phyloP scores from a whole-genome alignment of 345 rosid genomes.

The Salix suchowensis region DNA sequence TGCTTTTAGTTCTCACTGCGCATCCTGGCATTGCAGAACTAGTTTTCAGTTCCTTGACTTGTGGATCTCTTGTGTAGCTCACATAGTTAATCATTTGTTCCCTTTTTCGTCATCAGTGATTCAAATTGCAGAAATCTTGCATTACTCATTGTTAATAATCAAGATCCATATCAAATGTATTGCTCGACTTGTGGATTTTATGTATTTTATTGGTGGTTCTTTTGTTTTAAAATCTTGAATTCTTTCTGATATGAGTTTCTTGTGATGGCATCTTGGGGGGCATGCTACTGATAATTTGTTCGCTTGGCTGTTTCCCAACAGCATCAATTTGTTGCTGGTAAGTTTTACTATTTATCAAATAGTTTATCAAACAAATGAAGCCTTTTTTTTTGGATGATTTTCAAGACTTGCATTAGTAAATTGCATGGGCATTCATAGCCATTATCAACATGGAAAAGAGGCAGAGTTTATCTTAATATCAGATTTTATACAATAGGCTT shows the following conservation, averaged over 20 bases:
- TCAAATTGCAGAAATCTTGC: background rate
- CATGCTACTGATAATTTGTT: conserved; percentile 17
- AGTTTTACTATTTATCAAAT: conserved; percentile 22
- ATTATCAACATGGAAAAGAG: background rate
- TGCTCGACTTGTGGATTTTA: background rate
- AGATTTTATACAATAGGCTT: background rate
- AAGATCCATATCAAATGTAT: background rate
- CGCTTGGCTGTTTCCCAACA: conserved; percentile 35
- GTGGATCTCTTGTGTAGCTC: background rate
- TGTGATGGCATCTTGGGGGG: conserved; percentile 32
- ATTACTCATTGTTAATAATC: background rate
- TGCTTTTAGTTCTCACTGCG: background rate
- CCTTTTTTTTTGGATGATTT: background rate
- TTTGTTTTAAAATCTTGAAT: conserved; percentile 2
- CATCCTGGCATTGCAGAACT: background rate
- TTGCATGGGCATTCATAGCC: background rate
- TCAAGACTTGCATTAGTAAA: background rate
- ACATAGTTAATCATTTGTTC: background rate
- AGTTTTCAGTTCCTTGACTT: background rate
- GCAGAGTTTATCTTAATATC: background rate
- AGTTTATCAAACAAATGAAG: background rate
- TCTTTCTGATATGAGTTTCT: conserved; percentile 27
- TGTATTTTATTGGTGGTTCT: background rate
- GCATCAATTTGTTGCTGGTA: conserved; percentile 98
- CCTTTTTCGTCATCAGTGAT: background rate